Evolutionary conservation across 129 eudicot genomes (phyloP), one percentile per base, ranked within the genome.

Genomic region (Tanacetum coccineum): DNA sequence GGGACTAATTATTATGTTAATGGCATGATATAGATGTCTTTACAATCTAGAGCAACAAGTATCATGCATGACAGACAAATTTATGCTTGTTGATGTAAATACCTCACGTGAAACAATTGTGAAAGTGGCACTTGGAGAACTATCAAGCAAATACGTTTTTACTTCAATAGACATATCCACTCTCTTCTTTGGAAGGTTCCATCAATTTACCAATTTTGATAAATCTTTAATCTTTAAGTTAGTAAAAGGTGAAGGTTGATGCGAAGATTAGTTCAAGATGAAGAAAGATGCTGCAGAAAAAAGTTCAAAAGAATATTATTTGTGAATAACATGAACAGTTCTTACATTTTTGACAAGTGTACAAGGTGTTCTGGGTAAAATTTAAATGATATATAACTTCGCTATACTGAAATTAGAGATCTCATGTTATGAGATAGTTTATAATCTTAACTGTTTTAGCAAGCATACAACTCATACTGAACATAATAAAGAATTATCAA

Each of bases 81-180:
- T 14, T 36, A 60, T 60, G 8, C 26, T 36, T 61, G 46, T 6
- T 61, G 26, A 32, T 21, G 26, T 61, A 47, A 64, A 22, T 64
- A 64, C 70, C 70, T 64, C 70, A 12, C 40, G 70, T 22, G 70
- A 46, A 26, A 46, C 42, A 55, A 64, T 64, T 21, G 57, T 13
- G 69, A 46, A 47, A 42, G 55, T 46, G 70, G 57, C 58, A 21
- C 57, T n/a, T 8, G 70, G 70, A 47, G 44, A 47, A 65, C 55
- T 13, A 65, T 65, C 70, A 14, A 60, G 65, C 21, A 60, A 21
- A 47, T 21, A 47, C 57, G n/a, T 49, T 65, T 49, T 46, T 7
- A 65, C 40, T 21, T 63, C 53, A 10, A 11, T 21, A 64, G 42
- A 46, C 57, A 14, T 47, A 3, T 3, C 15, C 25, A 45, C 19